These are phyloP conservation scores for Daldinia sp. DNA, from an alignment of 2,329 filamentous ascomycete species.

Conservation along the genomic window DNA sequence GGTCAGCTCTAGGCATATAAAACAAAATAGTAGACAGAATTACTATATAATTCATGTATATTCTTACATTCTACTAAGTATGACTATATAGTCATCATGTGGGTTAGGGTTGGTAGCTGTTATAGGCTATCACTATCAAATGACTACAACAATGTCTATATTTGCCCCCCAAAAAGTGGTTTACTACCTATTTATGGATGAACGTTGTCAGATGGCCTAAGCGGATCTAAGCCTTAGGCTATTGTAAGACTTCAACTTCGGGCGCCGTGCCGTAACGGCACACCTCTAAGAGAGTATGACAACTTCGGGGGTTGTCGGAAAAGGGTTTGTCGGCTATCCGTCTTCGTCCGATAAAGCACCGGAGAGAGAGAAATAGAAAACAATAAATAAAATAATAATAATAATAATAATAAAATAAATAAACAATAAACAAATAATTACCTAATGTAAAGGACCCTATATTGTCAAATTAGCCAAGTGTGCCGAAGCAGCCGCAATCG, in stretches of 20 bases:
- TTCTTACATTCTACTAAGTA: neutral
- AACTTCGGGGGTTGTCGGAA: constrained; percentile 1
- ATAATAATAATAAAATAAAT: too few relatives aligned
- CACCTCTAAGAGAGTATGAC: neutral
- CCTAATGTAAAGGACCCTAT: neutral
- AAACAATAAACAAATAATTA: too few relatives aligned
- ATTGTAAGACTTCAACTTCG: neutral
- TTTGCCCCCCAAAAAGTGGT: neutral
- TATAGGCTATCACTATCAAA: neutral
- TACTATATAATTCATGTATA: neutral
- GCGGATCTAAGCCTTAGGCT: neutral
- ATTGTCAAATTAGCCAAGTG: neutral
- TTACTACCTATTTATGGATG: constrained; percentile 10
- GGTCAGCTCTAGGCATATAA: too few relatives aligned
- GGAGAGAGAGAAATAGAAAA: neutral
- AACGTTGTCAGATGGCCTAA: neutral
- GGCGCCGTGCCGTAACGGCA: constrained; percentile 18
- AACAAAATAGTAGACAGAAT: too few relatives aligned
- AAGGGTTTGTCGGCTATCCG: constrained; percentile 9
- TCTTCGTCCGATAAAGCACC: neutral
- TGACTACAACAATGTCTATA: neutral
- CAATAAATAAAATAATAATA: neutral
- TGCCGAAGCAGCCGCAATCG: neutral
- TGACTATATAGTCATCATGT: neutral
- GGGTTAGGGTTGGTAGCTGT: neutral